Evolutionary conservation across 495 filamentous ascomycete species (phyloP), one percentile per base, ranked within the genome.

Genomic region (Penicillium dipodomyicola): DNA sequence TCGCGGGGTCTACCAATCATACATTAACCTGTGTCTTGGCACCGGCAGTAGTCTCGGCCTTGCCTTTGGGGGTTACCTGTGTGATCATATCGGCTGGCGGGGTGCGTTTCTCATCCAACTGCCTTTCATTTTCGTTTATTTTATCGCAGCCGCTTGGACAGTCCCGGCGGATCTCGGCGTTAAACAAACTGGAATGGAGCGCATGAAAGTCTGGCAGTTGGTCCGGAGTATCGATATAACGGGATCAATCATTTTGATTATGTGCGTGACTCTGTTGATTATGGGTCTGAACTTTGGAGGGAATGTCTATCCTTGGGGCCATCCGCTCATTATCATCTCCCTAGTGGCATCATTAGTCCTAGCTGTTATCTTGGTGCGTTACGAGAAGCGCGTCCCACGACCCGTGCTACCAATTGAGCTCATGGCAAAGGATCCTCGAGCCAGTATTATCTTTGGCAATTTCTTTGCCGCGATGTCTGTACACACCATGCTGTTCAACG

Each of bases 221-320:
- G 77, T 92, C 67, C 80, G 75, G 58, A 80, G 77, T 32, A 88
- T 92, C 61, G 90, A 94, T 65, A 73, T 86, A 54, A 72, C 71
- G 29, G 90, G 90, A 0, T 87, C 88, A 0, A 57, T 83, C 30
- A 72, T 89, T 17, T 69, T 92, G 63, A 84, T 85, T n/a, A 64
- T 76, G 0, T 79, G 79, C 2, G 82, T 88, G 8, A 87, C 86
- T 2, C 78, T 81, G 46, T 67, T 92, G 48, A 88, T 94, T 54
- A 76, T 92, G 37, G 88, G 87, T 0, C 70, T 92, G 64, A 92
- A 85, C 47, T 77, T 90, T 6, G 89, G 89, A 40, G 89, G 89
- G n/a, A 92, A 92, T 66, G 73, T 91, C 11, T 74, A 85, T 37
- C 78, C 82, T 33, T 92, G 89, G 90, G 72, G 77, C 3, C 86